Evolutionary conservation across 768 basidiomycete genomes (phyloP).

Genomic region (Leccinum longicurvipes): DNA sequence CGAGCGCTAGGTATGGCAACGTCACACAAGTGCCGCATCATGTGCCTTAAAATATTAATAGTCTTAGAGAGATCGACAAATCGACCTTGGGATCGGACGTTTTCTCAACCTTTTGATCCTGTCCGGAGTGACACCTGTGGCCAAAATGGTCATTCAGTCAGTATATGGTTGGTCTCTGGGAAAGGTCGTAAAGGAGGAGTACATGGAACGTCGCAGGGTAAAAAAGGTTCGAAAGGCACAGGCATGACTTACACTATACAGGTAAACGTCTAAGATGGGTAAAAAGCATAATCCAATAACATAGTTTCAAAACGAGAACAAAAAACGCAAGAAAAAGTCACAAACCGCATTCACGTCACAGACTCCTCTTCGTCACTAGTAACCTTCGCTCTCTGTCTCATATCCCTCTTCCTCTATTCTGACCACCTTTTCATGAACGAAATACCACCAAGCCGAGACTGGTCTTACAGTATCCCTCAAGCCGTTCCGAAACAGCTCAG

Average conservation of each 20-base stretch:
- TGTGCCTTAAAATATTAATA: too few species aligned
- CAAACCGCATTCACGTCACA: not conserved
- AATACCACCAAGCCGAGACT: conserved; percentile 34
- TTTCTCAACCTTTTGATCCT: not conserved
- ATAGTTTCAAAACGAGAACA: not conserved
- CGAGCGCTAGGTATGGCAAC: not conserved
- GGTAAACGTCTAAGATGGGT: not conserved
- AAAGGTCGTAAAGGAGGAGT: not conserved
- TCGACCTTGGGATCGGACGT: not conserved
- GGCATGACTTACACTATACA: not conserved
- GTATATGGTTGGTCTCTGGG: not conserved
- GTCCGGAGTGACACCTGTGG: not conserved
- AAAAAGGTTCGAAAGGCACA: not conserved
- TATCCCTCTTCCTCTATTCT: not conserved
- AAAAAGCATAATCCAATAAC: not conserved
- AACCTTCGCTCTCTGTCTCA: not conserved
- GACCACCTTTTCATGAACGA: conserved; percentile 11
- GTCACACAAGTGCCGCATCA: not conserved
- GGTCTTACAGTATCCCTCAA: conserved; percentile 31
- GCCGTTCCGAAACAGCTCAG: conserved; percentile 29
- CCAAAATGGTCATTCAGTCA: too few species aligned
- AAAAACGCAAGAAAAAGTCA: not conserved
- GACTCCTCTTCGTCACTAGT: not conserved
- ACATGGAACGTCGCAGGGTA: not conserved
- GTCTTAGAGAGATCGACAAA: too few species aligned